Percentiles rank a stretch among this genome's conserved stretches.
Conservation (phyloP, 129 eudicot species). For the Smallanthus sonchifolius region DNA sequence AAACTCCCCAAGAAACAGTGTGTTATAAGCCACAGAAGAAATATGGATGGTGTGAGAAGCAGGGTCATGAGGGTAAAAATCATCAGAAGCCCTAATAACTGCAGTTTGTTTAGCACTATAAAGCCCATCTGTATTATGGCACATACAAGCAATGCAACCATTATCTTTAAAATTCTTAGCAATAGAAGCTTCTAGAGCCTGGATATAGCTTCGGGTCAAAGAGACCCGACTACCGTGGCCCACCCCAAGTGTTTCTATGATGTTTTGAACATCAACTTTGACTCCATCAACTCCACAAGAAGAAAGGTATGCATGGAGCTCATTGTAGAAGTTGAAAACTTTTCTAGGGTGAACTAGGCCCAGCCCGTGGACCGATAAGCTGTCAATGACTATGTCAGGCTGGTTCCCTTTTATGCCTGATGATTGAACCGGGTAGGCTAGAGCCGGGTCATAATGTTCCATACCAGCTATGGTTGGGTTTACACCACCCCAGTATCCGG, state of each 20-base stretch:
- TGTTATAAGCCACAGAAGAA: conserved; percentile 82
- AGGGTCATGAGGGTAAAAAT: conserved; percentile 83
- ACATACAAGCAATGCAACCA: conserved; percentile 89
- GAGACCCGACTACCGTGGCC: conserved; percentile 90
- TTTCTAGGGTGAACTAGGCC: conserved; percentile 90
- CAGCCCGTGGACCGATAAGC: conserved; percentile 76
- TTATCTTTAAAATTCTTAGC: conserved; percentile 72
- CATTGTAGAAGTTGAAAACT: conserved; percentile 74
- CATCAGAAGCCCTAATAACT: conserved; percentile 83
- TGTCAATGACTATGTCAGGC: conserved; percentile 90
- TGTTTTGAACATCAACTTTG: conserved; percentile 94
- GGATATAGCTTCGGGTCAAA: conserved; percentile 70
- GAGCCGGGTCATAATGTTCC: conserved; percentile 68
- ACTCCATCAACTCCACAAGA: conserved; percentile 97
- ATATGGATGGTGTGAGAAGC: conserved; percentile 95
- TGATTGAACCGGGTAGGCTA: conserved; percentile 82
- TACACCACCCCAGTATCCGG: conserved; percentile 99
- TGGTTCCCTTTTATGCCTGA: conserved; percentile 86
- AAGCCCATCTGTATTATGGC: conserved; percentile 83
- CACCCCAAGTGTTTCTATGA: conserved; percentile 89
- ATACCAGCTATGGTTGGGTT: conserved; percentile 67
- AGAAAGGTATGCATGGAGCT: conserved; percentile 84
- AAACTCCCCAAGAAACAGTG: conserved; percentile 82
- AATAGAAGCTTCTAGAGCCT: conserved; percentile 92
- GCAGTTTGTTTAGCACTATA: conserved; percentile 83